Base-by-base conservation (phyloP, 1,139 yeast genomes). In the Magnusiomyces fungicola region DNA sequence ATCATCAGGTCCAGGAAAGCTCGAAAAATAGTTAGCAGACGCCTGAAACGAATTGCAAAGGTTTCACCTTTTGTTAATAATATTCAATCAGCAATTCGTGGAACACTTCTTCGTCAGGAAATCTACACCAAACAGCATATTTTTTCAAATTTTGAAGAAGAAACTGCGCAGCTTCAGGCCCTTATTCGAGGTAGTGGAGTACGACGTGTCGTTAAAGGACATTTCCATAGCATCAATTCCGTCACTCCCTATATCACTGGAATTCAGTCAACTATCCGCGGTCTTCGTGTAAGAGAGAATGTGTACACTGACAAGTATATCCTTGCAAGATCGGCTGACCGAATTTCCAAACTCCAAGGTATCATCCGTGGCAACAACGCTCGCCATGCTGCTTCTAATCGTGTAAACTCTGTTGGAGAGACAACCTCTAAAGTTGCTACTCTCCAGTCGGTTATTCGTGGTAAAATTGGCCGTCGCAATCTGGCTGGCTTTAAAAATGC, bases 51-150 rank as follows among this genome's bases (percentile, higher is more conserved):
- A 7, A 12, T 87, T 65, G 63, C 62, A 21, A 62, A 65, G 2
- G 80, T 85, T 57, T 62, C 78, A 43, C 74, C 72, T 14, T 72
- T 75, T 39, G 78, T 92, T 14, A 72, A 87, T 51, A 77, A 73
- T 59, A 78, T 89, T n/a, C 98, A 92, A 66, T 81, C 90, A 40
- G 72, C 73, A 40, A 75, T 90, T 45, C 76, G 89, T 51, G 81
- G 88, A 36, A 72, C 75, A 54, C 76, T 79, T 53, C 82, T 83
- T 48, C 82, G 83, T 29, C 74, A 71, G 40, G 21, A 25, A 23
- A 9, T 39, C 3, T 2, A 29, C 47, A 47, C 9, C 3, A 16
- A 18, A 21, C 24, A 12, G 39, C 40, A 38, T 21, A 21, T 21
- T n/a, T 29, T 41, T 21, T 18, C 18, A 21, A 47, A 58, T 10